Conservation (phyloP, 2,329 filamentous ascomycete genomes). For the Pseudogymnoascus sp. region DNA sequence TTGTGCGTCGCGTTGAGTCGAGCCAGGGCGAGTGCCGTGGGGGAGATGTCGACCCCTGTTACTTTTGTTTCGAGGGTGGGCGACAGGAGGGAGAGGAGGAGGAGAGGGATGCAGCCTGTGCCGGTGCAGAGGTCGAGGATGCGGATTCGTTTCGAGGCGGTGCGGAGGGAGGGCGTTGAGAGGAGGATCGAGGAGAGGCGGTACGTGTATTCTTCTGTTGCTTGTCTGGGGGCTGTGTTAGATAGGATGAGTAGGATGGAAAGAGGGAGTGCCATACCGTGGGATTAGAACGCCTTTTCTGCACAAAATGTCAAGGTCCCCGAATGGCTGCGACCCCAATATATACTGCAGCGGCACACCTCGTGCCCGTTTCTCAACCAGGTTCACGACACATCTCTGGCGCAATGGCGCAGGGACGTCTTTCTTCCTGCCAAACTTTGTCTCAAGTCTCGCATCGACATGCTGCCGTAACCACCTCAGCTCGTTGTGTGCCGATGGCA, state of each 20-base stretch:
- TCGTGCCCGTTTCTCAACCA: conserved; percentile 43
- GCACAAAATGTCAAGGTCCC: conserved; percentile 70
- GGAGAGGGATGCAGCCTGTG: conserved; percentile 79
- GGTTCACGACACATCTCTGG: conserved; percentile 24
- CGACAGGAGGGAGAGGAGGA: conserved; percentile 56
- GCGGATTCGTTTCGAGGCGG: conserved; percentile 26
- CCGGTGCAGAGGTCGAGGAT: conserved; percentile 86
- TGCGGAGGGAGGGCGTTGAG: not conserved
- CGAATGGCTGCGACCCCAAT: conserved; percentile 82
- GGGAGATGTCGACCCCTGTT: conserved; percentile 68
- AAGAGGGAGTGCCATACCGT: conserved; percentile 37
- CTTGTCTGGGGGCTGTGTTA: conserved; percentile 36
- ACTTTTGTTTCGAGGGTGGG: conserved; percentile 45
- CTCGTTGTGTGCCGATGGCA: conserved; percentile 59
- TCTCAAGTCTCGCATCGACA: conserved; percentile 27
- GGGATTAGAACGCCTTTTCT: conserved; percentile 76
- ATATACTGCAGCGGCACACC: conserved; percentile 85
- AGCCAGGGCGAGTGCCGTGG: conserved; percentile 56
- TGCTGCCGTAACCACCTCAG: conserved; percentile 65
- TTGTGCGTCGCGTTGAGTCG: conserved; percentile 47
- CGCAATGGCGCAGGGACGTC: not conserved
- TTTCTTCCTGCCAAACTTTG: conserved; percentile 17
- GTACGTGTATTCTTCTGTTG: conserved; percentile 62
- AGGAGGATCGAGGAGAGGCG: conserved; percentile 37
- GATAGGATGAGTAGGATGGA: conserved; percentile 6